Percentiles rank a stretch among this genome's conserved stretches.
phyloP scores from a whole-genome alignment of 306 rosid species.

The Acacia melanoxylon region DNA sequence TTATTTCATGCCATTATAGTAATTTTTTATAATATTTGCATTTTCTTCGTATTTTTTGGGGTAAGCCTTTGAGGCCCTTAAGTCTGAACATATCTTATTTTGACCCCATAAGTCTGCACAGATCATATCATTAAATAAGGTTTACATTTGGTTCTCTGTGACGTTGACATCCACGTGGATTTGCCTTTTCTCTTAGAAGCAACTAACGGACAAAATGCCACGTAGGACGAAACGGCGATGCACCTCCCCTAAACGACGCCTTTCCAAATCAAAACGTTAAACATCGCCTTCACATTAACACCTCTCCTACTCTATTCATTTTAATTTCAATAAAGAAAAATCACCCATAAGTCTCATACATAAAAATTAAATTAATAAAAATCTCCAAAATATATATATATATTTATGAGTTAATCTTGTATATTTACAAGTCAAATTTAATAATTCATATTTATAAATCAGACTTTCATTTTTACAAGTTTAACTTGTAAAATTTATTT shows the following conservation, averaged over 20 bases:
- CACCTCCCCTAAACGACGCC: not conserved
- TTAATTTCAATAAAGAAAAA: not conserved
- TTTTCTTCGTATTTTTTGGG: not conserved
- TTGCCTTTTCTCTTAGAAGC: not conserved
- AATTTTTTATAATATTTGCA: not conserved
- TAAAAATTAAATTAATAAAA: not conserved
- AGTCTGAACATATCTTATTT: not conserved
- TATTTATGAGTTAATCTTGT: not conserved
- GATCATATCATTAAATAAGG: not conserved
- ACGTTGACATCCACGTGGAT: not conserved
- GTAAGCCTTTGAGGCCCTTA: not conserved
- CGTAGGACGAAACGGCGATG: not conserved
- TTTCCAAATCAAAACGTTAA: not conserved
- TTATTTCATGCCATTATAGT: no score
- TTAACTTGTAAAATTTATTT: not conserved
- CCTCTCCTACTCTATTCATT: constrained; percentile 1
- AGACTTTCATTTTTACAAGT: not conserved
- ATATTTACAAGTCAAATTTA: not conserved
- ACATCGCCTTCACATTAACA: constrained; percentile 36
- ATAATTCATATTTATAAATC: not conserved
- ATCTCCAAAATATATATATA: not conserved
- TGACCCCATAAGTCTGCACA: no score
- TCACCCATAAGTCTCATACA: not conserved
- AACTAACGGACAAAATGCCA: constrained; percentile 34
- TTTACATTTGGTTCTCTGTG: constrained; percentile 18